These are phyloP conservation scores for Lupinus albus DNA, from an alignment of 306 rosid species.

Conservation along the genomic window DNA sequence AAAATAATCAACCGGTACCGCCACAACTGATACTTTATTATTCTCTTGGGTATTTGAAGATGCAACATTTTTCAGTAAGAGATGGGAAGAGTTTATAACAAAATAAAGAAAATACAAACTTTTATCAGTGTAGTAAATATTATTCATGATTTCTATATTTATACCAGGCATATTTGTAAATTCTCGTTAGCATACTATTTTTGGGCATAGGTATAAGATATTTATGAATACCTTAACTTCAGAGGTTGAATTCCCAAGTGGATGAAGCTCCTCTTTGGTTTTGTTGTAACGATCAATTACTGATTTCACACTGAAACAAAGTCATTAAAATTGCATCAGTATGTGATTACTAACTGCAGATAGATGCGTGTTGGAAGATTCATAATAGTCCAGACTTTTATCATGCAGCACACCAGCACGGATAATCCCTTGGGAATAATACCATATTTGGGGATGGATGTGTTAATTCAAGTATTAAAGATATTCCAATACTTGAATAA, in stretches of 20 bases:
- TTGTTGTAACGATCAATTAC: conserved; percentile 67
- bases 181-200: too few relatives aligned
- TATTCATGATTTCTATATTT: too few relatives aligned
- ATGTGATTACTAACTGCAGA: neutral
- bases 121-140: too few relatives aligned
- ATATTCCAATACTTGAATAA: neutral
- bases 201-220: neutral
- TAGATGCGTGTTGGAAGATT: neutral
- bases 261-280: conserved; percentile 61
- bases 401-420: neutral
- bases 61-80: too few relatives aligned
- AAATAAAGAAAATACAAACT: too few relatives aligned
- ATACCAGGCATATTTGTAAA: too few relatives aligned
- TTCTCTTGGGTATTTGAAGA: too few relatives aligned
- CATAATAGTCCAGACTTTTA: neutral
- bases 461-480: neutral
- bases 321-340: conserved; percentile 39
- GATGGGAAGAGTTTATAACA: too few relatives aligned
- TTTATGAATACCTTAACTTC: conserved; percentile 63
- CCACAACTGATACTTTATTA: too few relatives aligned
- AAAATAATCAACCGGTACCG: too few relatives aligned
- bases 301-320: conserved; percentile 64
- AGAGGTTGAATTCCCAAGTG: conserved; percentile 54
- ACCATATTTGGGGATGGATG: neutral
- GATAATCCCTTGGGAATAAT: neutral